phyloP scores from a whole-genome alignment of 148 eudicot genomes.

The Amaranthus cruentus region DNA sequence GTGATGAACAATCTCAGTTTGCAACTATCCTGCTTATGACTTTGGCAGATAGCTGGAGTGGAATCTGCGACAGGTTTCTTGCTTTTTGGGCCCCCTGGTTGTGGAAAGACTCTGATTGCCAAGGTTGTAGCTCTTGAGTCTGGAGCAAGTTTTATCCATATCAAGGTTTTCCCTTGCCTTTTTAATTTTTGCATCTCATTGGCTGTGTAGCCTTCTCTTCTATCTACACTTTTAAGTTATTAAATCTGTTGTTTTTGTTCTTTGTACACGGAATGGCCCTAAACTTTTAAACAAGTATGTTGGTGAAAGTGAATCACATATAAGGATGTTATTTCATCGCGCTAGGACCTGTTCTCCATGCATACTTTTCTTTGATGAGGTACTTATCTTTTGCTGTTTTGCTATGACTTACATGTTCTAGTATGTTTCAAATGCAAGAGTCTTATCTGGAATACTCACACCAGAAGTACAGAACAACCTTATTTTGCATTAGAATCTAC shows the following conservation, averaged over 20 bases:
- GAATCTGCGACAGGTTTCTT: constrained; percentile 61
- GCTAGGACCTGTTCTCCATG: constrained; percentile 79
- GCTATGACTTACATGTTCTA: no score
- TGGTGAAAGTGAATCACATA: constrained; percentile 68
- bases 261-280: constrained; percentile 39
- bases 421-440: no score
- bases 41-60: constrained; percentile 47
- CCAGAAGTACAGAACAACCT: no score
- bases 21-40: no score
- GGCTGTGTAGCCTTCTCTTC: neutral
- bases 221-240: neutral
- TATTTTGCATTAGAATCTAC: neutral
- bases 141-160: constrained; percentile 69
- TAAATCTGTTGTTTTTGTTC: neutral
- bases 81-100: constrained; percentile 86
- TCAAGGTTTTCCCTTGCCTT: constrained; percentile 42
- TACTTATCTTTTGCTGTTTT: constrained; percentile 16
- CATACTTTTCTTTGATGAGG: constrained; percentile 86
- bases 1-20: neutral
- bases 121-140: constrained; percentile 82
- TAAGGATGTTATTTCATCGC: constrained; percentile 54
- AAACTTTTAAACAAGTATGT: constrained; percentile 70
- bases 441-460: no score
- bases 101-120: constrained; percentile 79
- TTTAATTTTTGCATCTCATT: neutral